phyloP scores from a whole-genome alignment of 495 filamentous ascomycete genomes.

The Tuber borchii region DNA sequence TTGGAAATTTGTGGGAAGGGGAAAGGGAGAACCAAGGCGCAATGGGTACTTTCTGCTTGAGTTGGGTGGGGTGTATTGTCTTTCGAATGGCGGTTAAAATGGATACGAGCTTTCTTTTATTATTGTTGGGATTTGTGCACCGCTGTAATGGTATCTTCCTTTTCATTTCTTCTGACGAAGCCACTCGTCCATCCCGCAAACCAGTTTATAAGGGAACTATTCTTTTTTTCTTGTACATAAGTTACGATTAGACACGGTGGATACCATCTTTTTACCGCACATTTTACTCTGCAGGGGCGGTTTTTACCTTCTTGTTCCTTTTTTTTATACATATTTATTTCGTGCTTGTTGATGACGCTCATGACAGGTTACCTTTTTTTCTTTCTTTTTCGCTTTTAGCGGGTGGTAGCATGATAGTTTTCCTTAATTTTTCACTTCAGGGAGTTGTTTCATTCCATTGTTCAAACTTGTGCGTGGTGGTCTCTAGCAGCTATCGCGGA shows the following conservation, averaged over 20 bases:
- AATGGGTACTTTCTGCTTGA: slow-evolving; percentile 72
- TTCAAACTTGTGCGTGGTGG: slow-evolving; percentile 47
- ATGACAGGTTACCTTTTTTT: slow-evolving; percentile 40
- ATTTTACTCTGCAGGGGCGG: slow-evolving; percentile 9
- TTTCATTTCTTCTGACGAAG: slow-evolving; percentile 27
- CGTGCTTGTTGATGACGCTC: slow-evolving; percentile 39
- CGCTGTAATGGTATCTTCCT: slow-evolving; percentile 5
- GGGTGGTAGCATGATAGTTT: slow-evolving; percentile 25
- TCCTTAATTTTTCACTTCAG: slow-evolving; percentile 49
- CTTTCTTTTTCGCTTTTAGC: slow-evolving; percentile 41
- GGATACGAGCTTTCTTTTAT: slow-evolving; percentile 21
- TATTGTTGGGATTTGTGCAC: slow-evolving; percentile 15
- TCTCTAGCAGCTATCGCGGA: slow-evolving; percentile 86
- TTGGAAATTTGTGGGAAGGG: slow-evolving; percentile 76
- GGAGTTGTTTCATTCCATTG: slow-evolving; percentile 52
- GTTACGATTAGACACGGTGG: slow-evolving; percentile 35
- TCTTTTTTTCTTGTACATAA: slow-evolving; percentile 45
- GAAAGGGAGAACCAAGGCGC: slow-evolving; percentile 55
- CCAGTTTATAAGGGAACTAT: slow-evolving; percentile 19
- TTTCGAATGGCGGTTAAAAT: slow-evolving; percentile 11
- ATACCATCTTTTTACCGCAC: slow-evolving; percentile 11
- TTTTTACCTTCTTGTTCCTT: slow-evolving; percentile 4
- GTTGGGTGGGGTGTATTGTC: slow-evolving; percentile 16
- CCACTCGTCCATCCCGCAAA: slow-evolving; percentile 26
- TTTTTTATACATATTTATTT: slow-evolving; percentile 6